phyloP scores from a whole-genome alignment of 129 eudicot genomes.

The Helichrysum umbraculigerum region DNA sequence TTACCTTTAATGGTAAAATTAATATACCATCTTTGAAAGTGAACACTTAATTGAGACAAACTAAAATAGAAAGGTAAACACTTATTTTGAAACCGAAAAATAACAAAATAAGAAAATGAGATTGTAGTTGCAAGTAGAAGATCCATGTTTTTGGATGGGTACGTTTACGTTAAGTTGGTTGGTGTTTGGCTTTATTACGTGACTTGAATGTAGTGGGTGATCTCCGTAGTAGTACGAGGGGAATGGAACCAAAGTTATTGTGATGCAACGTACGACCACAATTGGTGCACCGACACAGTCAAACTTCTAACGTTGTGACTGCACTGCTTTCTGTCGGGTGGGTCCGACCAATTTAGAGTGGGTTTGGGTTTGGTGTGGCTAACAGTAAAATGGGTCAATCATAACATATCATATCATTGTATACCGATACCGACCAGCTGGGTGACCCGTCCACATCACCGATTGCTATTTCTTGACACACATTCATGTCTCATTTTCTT shows the following conservation, averaged over 20 bases:
- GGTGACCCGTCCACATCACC: constrained; percentile 18
- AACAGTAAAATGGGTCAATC: constrained; percentile 13
- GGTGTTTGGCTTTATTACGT: constrained; percentile 22
- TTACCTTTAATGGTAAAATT: too few relatives aligned
- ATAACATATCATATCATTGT: constrained; percentile 9
- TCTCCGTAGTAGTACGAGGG: constrained; percentile 1
- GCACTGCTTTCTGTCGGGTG: constrained; percentile 16
- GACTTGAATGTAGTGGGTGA: constrained; percentile 26
- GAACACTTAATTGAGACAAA: too few relatives aligned
- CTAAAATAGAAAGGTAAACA: too few relatives aligned
- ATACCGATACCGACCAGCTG: background rate
- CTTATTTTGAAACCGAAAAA: too few relatives aligned
- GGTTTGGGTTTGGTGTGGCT: background rate
- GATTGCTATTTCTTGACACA: background rate
- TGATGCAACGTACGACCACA: background rate
- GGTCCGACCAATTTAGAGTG: background rate
- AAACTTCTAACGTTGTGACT: constrained; percentile 10
- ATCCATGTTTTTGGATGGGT: constrained; percentile 15
- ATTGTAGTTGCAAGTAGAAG: background rate
- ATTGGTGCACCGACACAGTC: constrained; percentile 16
- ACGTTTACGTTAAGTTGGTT: constrained; percentile 9
- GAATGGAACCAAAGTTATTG: background rate
- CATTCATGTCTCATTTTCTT: constrained; percentile 20
- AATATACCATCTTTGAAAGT: too few relatives aligned
- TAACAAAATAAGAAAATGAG: background rate